Conservation (phyloP, 306 rosid genomes). For the Potentilla sterilis region DNA sequence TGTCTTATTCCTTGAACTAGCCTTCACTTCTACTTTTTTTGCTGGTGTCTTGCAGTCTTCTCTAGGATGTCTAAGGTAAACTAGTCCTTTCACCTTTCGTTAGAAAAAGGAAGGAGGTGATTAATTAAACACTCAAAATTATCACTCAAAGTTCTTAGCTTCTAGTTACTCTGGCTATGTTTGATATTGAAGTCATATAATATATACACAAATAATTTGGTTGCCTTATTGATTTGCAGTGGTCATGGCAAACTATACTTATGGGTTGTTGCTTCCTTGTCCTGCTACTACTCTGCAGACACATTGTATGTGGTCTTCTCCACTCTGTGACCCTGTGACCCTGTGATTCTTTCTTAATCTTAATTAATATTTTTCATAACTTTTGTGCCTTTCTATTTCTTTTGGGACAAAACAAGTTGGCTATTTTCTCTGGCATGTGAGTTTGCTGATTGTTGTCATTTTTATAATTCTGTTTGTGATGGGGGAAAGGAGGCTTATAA, state of each 20-base stretch:
- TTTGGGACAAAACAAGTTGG: not conserved
- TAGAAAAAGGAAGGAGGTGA: conserved; percentile 59
- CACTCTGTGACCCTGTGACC: not conserved
- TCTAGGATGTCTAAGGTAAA: conserved; percentile 77
- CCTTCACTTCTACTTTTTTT: conserved; percentile 79
- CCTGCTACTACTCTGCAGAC: conserved; percentile 69
- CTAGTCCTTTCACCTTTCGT: conserved; percentile 15
- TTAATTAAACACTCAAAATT: not conserved
- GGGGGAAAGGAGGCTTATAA: not conserved
- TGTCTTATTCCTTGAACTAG: conserved; percentile 68
- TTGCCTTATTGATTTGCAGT: conserved; percentile 48
- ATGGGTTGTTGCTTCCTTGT: conserved; percentile 88
- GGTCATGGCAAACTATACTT: conserved; percentile 96
- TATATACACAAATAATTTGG: not conserved
- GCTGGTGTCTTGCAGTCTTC: conserved; percentile 90
- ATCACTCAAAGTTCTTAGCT: not conserved
- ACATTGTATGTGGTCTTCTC: conserved; percentile 53
- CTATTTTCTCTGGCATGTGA: not conserved
- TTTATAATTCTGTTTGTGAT: not conserved
- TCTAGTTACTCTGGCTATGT: not conserved
- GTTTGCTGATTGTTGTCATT: not conserved
- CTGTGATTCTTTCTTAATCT: not conserved
- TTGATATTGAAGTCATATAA: not conserved
- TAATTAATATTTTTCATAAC: not conserved
- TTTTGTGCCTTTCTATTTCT: not conserved